These are phyloP conservation scores for Salvia miltiorrhiza DNA, from an alignment of 257 asterid genomes.

Conservation along the genomic window DNA sequence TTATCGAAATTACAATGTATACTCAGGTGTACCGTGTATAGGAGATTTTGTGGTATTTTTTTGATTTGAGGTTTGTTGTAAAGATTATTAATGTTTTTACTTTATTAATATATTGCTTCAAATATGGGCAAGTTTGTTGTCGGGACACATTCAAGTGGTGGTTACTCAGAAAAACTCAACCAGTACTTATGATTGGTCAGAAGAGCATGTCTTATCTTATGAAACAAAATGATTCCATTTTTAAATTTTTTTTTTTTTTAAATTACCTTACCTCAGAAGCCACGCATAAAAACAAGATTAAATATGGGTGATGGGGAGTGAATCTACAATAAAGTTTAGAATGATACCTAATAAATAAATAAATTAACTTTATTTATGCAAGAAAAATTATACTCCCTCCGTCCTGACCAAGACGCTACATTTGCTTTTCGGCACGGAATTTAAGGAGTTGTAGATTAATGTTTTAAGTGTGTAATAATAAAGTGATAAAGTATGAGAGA, in stretches of 20 bases:
- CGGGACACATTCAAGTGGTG: slow-evolving; percentile 32
- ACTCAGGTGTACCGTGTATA: no score
- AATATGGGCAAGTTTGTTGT: slow-evolving; percentile 27
- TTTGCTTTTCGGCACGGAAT: no score
- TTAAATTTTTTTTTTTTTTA: not conserved
- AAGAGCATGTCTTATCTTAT: not conserved
- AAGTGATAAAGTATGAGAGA: no score
- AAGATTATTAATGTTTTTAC: not conserved
- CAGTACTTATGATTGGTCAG: slow-evolving; percentile 12
- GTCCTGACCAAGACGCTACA: no score
- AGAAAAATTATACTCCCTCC: no score
- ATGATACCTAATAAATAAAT: not conserved
- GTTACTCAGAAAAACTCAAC: slow-evolving; percentile 23
- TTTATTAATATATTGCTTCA: slow-evolving; percentile 21
- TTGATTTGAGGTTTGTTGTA: no score
- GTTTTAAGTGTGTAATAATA: no score
- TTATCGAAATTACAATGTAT: no score
- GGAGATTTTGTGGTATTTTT: no score
- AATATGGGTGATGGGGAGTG: not conserved
- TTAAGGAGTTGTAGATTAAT: no score
- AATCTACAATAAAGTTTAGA: not conserved
- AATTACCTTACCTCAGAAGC: slow-evolving; percentile 31
- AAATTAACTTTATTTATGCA: not conserved
- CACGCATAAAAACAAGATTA: slow-evolving; percentile 16
- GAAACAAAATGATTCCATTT: not conserved